A percentile compares a stretch with the other conserved stretches of the same genome.
phyloP scores from a whole-genome alignment of 352 stramenopile species.

The Phytophthora pseudosyringae region DNA sequence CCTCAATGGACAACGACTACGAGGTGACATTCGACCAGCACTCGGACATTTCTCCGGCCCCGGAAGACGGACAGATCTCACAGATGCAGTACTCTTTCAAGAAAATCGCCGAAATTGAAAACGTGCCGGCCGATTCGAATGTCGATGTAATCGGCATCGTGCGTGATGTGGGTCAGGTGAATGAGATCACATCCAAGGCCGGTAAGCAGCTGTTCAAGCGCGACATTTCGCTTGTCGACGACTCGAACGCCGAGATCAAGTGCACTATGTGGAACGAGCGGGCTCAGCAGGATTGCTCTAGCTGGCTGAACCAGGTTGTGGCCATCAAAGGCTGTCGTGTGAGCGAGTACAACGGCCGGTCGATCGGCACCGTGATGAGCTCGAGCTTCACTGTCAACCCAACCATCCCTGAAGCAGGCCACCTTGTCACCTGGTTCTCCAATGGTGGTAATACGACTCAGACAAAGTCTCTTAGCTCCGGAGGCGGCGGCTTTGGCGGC shows the following conservation, averaged over 20 bases:
- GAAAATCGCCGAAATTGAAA: constrained; percentile 94
- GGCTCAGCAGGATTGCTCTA: constrained; percentile 83
- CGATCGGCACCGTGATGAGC: constrained; percentile 84
- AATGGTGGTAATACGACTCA: constrained; percentile 70
- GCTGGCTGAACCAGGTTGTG: constrained; percentile 92
- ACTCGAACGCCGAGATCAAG: constrained; percentile 95
- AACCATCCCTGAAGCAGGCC: constrained; percentile 83
- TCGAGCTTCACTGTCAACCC: constrained; percentile 89
- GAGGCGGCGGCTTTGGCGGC: constrained; percentile 75
- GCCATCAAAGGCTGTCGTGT: constrained; percentile 96
- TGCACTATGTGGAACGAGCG: constrained; percentile 97
- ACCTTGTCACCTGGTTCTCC: constrained; percentile 89
- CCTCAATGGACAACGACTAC: constrained; percentile 96
- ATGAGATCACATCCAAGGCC: constrained; percentile 95
- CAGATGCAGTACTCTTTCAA: constrained; percentile 93
- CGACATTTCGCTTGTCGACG: constrained; percentile 96
- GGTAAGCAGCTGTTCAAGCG: constrained; percentile 96
- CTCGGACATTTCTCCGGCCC: constrained; percentile 92
- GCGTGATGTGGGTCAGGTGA: constrained; percentile 91
- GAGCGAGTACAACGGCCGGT: constrained; percentile 94
- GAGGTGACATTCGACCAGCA: constrained; percentile 98
- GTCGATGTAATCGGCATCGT: constrained; percentile 97
- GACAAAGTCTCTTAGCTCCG: constrained; percentile 81
- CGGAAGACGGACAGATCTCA: constrained; percentile 92
- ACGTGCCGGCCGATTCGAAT: constrained; percentile 82